Conservation (phyloP, 2,329 filamentous ascomycete species). For the Penicillium sclerotigenum region DNA sequence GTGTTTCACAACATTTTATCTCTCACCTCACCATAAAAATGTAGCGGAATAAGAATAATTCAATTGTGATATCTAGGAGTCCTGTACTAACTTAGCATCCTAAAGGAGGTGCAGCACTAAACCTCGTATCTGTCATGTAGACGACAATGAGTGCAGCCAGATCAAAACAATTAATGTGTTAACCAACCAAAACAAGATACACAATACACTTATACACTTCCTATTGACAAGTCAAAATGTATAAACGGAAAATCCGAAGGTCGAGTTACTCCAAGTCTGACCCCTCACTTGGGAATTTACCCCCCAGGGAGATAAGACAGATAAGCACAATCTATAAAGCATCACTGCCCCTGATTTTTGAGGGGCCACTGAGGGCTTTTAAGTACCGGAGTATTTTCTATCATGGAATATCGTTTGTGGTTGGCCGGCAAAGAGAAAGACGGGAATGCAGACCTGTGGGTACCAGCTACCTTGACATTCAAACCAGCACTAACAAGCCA, state of each 20-base stretch:
- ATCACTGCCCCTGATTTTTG: not conserved
- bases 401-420: slow-evolving; percentile 16
- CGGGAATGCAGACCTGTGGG: slow-evolving; percentile 13
- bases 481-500: not conserved
- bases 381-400: not conserved
- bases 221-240: slow-evolving; percentile 10
- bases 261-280: not conserved
- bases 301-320: not conserved
- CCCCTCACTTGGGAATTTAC: not conserved
- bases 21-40: too few species aligned
- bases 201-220: too few species aligned
- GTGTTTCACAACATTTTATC: not conserved
- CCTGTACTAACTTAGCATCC: not conserved
- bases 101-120: not conserved
- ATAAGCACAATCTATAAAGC: not conserved
- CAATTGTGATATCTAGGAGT: not conserved
- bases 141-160: slow-evolving; percentile 3
- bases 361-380: too few species aligned
- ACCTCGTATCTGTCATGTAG: slow-evolving; percentile 3
- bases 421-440: slow-evolving; percentile 15
- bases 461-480: not conserved
- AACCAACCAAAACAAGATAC: not conserved
- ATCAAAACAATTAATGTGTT: not conserved
- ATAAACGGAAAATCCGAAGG: not conserved
- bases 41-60: not conserved